Evolutionary conservation across 2,329 filamentous ascomycete species (phyloP), one percentile per base, ranked within the genome.

Genomic region (Colletotrichum camelliae): DNA sequence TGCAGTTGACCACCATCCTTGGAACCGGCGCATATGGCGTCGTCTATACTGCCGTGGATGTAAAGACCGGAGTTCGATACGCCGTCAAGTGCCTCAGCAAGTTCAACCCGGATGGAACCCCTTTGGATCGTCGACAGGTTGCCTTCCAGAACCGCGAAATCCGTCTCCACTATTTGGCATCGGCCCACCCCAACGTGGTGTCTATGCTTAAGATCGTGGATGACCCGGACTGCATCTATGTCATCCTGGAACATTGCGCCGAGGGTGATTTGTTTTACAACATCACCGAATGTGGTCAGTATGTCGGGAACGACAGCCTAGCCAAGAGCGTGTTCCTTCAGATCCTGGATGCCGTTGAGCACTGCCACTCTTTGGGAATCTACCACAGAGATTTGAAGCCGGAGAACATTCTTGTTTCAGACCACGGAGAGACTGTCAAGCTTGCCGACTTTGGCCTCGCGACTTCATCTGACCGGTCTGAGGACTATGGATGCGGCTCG

Each of bases 351-450:
- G 97, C 97, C 85, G 96, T 98, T 79, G 94, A 97, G 83, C 95
- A 96, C 87, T 98, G 97, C 91, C 97, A 99, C 86, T 92, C 92
- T 79, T 88, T 96, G 81, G 96, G 96, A 82, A 98, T 99, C 83
- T 99, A 98, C 89, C 97, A 99, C 86, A 91, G 97, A 86, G 97
- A 99, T 85, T 89, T 99, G 77, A 99, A 99, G 90, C 97, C 97
- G 75, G 97, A 99, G 89, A 99, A 99, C 86, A 95, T 99, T 79
- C 88, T 99, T 82, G 96, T 99, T 73, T 94, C 94, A 81, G 94
- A 98, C 87, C 89, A 93, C 78, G 96, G 96, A 79, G 92, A 94
- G 86, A 97, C 95, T 43, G 95, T 98, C 82, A 98, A 98, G 88
- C 91, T 99, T 79, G 97, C 96, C 79, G 97, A 99, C 86, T 99